A percentile compares a stretch with the other conserved stretches of the same genome.
Conservation (phyloP, 352 stramenopile genomes). For the Phytophthora brassicae region DNA sequence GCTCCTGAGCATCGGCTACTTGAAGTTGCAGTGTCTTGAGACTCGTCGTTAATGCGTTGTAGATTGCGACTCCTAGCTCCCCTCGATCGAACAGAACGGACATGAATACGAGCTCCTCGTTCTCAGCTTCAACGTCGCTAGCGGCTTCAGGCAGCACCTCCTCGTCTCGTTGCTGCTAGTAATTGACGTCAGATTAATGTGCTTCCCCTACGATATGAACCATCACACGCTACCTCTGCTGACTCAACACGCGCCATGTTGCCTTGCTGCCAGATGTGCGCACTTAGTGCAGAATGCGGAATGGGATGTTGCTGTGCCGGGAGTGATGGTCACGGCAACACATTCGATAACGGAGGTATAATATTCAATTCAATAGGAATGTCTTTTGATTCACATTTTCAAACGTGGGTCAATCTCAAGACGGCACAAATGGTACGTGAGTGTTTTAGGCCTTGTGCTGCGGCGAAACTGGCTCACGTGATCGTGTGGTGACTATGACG, state of each 20-base stretch:
- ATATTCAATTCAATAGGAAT: slow-evolving; percentile 24
- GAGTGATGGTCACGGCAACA: slow-evolving; percentile 31
- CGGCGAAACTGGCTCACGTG: neutral
- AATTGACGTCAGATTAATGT: neutral
- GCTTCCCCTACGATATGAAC: neutral
- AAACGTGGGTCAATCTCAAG: slow-evolving; percentile 18
- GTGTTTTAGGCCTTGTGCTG: neutral
- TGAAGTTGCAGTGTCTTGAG: slow-evolving; percentile 64
- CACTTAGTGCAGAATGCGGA: slow-evolving; percentile 19
- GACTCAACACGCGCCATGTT: slow-evolving; percentile 11
- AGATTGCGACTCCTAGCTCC: slow-evolving; percentile 74
- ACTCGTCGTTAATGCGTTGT: slow-evolving; percentile 63
- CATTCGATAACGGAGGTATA: slow-evolving; percentile 26
- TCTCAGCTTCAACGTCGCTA: slow-evolving; percentile 34
- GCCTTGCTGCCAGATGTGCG: neutral
- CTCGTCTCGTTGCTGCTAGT: slow-evolving; percentile 12
- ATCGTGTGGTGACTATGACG: neutral
- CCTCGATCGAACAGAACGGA: slow-evolving; percentile 67
- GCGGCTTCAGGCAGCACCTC: slow-evolving; percentile 14
- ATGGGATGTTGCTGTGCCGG: slow-evolving; percentile 6
- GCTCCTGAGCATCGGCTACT: slow-evolving; percentile 38
- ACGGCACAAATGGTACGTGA: slow-evolving; percentile 23
- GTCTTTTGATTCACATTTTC: slow-evolving; percentile 27
- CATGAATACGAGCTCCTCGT: slow-evolving; percentile 71
- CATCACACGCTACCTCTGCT: slow-evolving; percentile 15